These are phyloP conservation scores for Filosporella fistucella DNA, from an alignment of 495 filamentous ascomycete genomes.

Conservation along the genomic window DNA sequence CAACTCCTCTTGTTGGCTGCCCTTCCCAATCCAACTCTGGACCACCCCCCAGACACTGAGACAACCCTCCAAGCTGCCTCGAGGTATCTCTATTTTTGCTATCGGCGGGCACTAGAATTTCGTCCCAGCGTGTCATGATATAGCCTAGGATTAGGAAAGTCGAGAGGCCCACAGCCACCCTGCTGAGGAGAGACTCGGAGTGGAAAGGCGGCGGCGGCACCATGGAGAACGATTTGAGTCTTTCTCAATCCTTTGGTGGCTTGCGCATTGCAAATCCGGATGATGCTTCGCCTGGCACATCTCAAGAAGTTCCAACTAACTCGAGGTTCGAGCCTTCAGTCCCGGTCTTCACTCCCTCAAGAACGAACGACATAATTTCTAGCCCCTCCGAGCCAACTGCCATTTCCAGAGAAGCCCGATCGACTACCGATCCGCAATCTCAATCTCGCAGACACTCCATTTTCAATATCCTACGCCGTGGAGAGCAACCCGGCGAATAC, in stretches of 20 bases:
- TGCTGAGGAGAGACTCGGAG: too few relatives aligned
- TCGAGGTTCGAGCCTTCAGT: conserved; percentile 24
- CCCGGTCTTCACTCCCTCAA: conserved; percentile 20
- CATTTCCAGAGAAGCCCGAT: conserved; percentile 47
- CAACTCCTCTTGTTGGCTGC: too few relatives aligned
- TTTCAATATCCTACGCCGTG: conserved; percentile 26
- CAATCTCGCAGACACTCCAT: conserved; percentile 25
- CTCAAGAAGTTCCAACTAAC: conserved; percentile 33
- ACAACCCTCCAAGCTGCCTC: too few relatives aligned
- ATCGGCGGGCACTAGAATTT: too few relatives aligned
- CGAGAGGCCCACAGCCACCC: too few relatives aligned
- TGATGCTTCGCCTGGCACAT: conserved; percentile 59
- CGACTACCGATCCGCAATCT: conserved; percentile 67
- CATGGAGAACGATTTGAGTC: conserved; percentile 91
- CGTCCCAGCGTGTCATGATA: too few relatives aligned
- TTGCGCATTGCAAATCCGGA: conserved; percentile 97
- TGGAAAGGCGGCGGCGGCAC: too few relatives aligned
- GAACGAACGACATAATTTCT: conserved; percentile 14
- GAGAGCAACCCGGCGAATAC: conserved; percentile 14
- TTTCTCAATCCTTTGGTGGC: conserved; percentile 89
- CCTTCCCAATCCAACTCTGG: too few relatives aligned
- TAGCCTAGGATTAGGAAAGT: too few relatives aligned
- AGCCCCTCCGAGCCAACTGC: conserved; percentile 5
- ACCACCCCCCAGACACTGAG: too few relatives aligned
- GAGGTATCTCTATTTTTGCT: too few relatives aligned